A percentile compares a stretch with the other conserved stretches of the same genome.
phyloP scores from a whole-genome alignment of 164 flowering plant species.

The Vitis amurensis region DNA sequence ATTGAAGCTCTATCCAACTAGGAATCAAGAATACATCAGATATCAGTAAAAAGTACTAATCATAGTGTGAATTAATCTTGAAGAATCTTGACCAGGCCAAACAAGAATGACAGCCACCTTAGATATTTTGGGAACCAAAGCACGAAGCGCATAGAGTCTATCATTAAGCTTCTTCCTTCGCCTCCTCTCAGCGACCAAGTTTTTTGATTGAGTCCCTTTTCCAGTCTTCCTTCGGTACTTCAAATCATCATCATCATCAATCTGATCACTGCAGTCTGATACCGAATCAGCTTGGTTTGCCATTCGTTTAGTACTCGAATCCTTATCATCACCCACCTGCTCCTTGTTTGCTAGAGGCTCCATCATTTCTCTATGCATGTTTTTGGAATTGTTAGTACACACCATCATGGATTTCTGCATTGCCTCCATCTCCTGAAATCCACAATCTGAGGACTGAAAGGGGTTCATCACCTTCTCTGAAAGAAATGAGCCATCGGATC shows the following conservation, averaged over 20 bases:
- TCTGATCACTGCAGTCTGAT: conserved; percentile 77
- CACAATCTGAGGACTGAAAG: conserved; percentile 23
- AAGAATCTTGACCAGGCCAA: too few species aligned
- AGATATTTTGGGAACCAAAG: conserved; percentile 86
- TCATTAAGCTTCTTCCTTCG: conserved; percentile 96
- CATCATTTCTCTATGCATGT: conserved; percentile 17
- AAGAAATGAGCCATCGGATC: conserved; percentile 20
- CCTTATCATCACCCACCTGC: conserved; percentile 37
- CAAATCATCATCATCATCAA: conserved; percentile 72
- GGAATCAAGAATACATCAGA: not conserved
- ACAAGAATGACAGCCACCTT: conserved; percentile 51
- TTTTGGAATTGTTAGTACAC: too few species aligned
- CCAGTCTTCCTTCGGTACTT: conserved; percentile 50
- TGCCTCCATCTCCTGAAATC: conserved; percentile 22
- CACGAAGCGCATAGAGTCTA: conserved; percentile 66
- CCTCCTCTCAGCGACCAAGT: conserved; percentile 87
- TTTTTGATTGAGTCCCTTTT: conserved; percentile 62
- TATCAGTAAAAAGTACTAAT: too few species aligned
- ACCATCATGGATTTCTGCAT: conserved; percentile 23
- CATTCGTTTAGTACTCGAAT: conserved; percentile 29
- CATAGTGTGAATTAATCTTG: too few species aligned
- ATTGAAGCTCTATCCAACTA: conserved; percentile 90
- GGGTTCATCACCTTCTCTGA: conserved; percentile 17
- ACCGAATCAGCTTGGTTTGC: conserved; percentile 42
- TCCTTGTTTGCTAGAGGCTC: conserved; percentile 26